Evolutionary conservation across 73 alveolate species (phyloP).

Genomic region (Paramecium primaurelia): DNA sequence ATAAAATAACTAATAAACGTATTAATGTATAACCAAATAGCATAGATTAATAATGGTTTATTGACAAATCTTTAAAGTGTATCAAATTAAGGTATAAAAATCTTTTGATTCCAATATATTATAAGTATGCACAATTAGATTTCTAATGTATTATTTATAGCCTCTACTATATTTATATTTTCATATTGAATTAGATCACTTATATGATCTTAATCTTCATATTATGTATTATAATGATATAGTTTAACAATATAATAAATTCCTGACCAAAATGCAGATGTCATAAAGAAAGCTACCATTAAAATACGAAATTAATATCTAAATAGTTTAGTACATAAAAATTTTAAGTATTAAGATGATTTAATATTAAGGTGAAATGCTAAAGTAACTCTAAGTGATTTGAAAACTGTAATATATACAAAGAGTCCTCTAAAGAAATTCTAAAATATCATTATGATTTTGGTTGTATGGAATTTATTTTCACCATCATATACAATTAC

Average conservation of each 20-base stretch:
- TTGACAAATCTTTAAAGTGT: background rate
- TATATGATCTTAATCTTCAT: background rate
- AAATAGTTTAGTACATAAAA: background rate
- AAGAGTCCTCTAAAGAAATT: background rate
- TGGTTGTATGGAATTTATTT: background rate
- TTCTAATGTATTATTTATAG: background rate
- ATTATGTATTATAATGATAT: background rate
- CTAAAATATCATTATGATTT: background rate
- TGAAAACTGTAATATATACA: background rate
- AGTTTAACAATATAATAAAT: background rate
- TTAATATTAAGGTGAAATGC: background rate
- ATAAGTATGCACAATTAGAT: background rate
- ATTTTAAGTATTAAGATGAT: background rate
- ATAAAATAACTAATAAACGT: background rate
- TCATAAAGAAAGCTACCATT: background rate
- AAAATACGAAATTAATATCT: background rate
- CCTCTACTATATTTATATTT: background rate
- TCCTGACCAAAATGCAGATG: conserved; percentile 24
- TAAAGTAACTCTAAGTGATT: background rate
- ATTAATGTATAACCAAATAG: background rate
- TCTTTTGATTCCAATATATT: background rate
- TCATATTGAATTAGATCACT: background rate
- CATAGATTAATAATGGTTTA: background rate
- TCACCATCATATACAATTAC: background rate
- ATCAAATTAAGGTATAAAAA: background rate